A percentile compares a stretch with the other conserved stretches of the same genome.
Conservation (phyloP, 2,329 filamentous ascomycete species). For the Dryadomyces sulphureus region DNA sequence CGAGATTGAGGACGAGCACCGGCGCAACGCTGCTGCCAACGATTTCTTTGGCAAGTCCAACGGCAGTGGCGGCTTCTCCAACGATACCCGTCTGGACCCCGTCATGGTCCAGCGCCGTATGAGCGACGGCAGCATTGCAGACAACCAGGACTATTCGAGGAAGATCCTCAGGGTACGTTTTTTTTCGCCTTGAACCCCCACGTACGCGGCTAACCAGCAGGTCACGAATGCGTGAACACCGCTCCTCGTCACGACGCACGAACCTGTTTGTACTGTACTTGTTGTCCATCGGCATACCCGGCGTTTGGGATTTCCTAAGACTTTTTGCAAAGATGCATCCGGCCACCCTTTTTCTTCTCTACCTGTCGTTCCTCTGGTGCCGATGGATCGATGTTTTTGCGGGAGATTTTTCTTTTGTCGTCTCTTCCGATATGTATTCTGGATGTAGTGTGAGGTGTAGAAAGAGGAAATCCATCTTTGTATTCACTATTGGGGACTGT, state of each 20-base stretch:
- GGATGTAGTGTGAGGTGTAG: background rate
- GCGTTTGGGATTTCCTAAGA: constrained; percentile 18
- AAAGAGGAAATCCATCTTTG: background rate
- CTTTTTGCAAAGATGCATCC: constrained; percentile 5
- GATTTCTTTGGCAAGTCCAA: constrained; percentile 52
- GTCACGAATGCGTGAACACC: constrained; percentile 43
- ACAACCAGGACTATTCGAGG: constrained; percentile 93
- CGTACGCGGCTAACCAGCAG: constrained; percentile 17
- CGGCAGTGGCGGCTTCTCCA: constrained; percentile 51
- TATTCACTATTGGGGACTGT: background rate
- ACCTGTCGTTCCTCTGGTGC: constrained; percentile 4
- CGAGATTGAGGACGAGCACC: constrained; percentile 72
- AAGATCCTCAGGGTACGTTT: constrained; percentile 72
- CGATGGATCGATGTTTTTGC: constrained; percentile 8
- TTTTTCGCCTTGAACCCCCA: constrained; percentile 1
- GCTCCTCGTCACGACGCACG: constrained; percentile 21
- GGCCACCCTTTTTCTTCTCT: constrained; percentile 1
- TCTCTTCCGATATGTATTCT: constrained; percentile 1
- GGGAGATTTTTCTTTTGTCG: constrained; percentile 6
- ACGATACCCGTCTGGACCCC: constrained; percentile 78
- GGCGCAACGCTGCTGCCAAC: constrained; percentile 64
- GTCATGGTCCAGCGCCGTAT: constrained; percentile 70
- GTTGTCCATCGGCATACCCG: constrained; percentile 22
- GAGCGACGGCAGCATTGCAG: constrained; percentile 91
- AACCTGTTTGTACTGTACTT: constrained; percentile 22